Evolutionary conservation across 2,329 filamentous ascomycete species (phyloP).

Genomic region (Epichloe hybrida): DNA sequence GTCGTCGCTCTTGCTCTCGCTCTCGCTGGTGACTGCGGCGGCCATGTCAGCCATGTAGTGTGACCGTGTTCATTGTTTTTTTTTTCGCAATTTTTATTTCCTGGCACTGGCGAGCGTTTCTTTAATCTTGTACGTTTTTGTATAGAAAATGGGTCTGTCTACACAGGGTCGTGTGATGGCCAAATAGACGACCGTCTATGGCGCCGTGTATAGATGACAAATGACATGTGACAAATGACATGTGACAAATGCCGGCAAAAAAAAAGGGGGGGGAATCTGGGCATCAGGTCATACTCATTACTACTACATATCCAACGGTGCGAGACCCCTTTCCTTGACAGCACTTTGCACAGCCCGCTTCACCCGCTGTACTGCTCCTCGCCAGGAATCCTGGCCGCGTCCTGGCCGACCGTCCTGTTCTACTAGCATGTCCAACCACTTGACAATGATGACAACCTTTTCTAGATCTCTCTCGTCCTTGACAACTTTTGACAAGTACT

Average conservation of each 20-base stretch:
- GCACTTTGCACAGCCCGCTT: conserved; percentile 41
- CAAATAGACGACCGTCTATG: too few species aligned
- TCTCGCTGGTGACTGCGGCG: not conserved
- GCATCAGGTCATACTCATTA: conserved; percentile 2
- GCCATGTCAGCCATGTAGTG: not conserved
- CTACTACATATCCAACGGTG: conserved; percentile 32
- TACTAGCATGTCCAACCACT: conserved; percentile 50
- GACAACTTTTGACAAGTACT: conserved; percentile 61
- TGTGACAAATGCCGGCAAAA: too few species aligned
- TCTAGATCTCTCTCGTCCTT: conserved; percentile 62
- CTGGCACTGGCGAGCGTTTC: not conserved
- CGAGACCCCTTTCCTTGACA: conserved; percentile 44
- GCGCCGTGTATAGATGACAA: not conserved
- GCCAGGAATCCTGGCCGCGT: conserved; percentile 32
- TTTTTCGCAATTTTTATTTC: not conserved
- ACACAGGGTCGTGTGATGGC: too few species aligned
- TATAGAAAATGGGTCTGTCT: not conserved
- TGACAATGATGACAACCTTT: conserved; percentile 57
- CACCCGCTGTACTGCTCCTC: conserved; percentile 26
- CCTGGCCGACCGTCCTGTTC: conserved; percentile 29
- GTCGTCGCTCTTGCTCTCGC: not conserved
- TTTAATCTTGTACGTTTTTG: not conserved
- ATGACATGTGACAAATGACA: not conserved
- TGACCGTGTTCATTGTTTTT: not conserved
- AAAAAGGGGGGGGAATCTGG: not conserved